These are phyloP conservation scores for Bondarzewia mesenterica DNA, from an alignment of 1,284 basidiomycete genomes.

Conservation along the genomic window DNA sequence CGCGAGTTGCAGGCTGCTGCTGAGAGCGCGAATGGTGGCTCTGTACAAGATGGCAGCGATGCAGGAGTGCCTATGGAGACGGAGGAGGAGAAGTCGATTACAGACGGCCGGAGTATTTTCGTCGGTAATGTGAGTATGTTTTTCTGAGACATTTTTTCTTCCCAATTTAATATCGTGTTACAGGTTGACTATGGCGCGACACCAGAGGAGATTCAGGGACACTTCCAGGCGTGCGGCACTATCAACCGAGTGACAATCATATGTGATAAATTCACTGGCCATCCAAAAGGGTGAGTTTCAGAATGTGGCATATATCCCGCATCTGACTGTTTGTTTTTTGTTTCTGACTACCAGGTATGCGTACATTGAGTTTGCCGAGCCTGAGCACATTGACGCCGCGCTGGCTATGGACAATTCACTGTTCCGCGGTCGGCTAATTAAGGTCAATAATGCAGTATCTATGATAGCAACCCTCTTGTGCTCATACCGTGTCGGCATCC, in stretches of 20 bases:
- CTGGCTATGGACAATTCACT: conserved; percentile 93
- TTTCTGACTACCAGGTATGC: conserved; percentile 89
- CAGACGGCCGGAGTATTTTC: conserved; percentile 88
- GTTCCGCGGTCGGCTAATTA: conserved; percentile 90
- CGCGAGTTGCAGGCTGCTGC: conserved; percentile 88
- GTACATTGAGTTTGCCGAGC: conserved; percentile 97
- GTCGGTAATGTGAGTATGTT: conserved; percentile 93
- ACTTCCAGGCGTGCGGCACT: conserved; percentile 96
- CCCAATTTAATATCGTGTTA: conserved; percentile 1
- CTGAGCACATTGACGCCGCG: conserved; percentile 89
- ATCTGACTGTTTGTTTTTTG: neutral
- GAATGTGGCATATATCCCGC: conserved; percentile 2
- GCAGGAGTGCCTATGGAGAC: conserved; percentile 52
- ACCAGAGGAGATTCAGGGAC: conserved; percentile 96
- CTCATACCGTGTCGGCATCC: conserved; percentile 16
- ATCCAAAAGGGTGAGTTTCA: conserved; percentile 87
- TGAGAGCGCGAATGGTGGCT: conserved; percentile 43
- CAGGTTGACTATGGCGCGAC: conserved; percentile 98
- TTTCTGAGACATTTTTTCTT: neutral
- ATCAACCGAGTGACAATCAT: conserved; percentile 99
- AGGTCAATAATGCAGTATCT: conserved; percentile 38
- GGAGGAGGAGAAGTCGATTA: conserved; percentile 69
- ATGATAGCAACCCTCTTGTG: conserved; percentile 14
- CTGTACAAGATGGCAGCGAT: conserved; percentile 30
- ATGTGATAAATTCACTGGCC: conserved; percentile 99